A percentile compares a stretch with the other conserved stretches of the same genome.
These are phyloP conservation scores for Arabis hirsuta DNA, from an alignment of 345 rosid genomes.

Conservation along the genomic window DNA sequence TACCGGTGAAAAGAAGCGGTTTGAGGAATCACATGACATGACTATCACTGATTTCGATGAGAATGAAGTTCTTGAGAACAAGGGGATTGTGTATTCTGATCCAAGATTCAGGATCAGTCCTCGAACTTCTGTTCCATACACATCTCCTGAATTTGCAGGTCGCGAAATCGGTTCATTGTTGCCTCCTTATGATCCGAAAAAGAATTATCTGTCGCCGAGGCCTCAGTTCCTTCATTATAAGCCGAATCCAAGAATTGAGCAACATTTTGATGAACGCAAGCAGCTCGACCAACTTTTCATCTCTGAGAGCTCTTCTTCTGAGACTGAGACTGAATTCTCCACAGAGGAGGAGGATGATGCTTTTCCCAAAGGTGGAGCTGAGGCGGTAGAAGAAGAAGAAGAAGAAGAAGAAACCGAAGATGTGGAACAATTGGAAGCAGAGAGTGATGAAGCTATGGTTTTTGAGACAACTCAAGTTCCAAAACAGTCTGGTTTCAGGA, in stretches of 20 bases:
- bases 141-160: slow-evolving; percentile 52
- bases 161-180: slow-evolving; percentile 68
- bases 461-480: slow-evolving; percentile 40
- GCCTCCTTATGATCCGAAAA: slow-evolving; percentile 66
- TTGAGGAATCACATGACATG: slow-evolving; percentile 42
- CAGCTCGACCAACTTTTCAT: slow-evolving; percentile 59
- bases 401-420: slow-evolving; percentile 17
- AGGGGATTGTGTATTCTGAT: slow-evolving; percentile 55
- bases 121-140: slow-evolving; percentile 30
- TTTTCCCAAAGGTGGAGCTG: slow-evolving; percentile 18
- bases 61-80: slow-evolving; percentile 31
- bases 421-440: slow-evolving; percentile 25
- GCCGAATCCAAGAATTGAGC: slow-evolving; percentile 63
- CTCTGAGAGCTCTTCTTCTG: slow-evolving; percentile 51
- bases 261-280: slow-evolving; percentile 46
- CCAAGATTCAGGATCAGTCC: slow-evolving; percentile 54
- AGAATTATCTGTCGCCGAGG: slow-evolving; percentile 66
- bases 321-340: slow-evolving; percentile 57
- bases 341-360: slow-evolving; percentile 48
- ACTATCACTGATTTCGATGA: slow-evolving; percentile 44
- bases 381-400: slow-evolving; percentile 34
- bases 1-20: background rate
- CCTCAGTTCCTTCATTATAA: slow-evolving; percentile 67
- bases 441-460: slow-evolving; percentile 40
- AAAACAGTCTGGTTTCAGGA: slow-evolving; percentile 45